Evolutionary conservation across 179 eudicot species (phyloP).

Genomic region (Actinidia chinensis): DNA sequence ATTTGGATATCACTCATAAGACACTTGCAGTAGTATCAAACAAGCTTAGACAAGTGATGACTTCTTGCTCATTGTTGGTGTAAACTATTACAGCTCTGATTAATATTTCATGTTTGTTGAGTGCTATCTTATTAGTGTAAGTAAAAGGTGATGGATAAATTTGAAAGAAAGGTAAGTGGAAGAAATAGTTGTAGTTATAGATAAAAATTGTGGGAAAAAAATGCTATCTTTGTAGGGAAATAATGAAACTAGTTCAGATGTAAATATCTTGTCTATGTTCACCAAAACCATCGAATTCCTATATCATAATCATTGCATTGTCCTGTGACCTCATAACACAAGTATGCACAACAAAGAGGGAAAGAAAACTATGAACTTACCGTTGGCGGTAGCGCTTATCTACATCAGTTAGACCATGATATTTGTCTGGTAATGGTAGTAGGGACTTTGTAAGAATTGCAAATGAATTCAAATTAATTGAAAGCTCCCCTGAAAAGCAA

Average conservation of each 20-base stretch:
- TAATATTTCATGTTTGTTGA: background rate
- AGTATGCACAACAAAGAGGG: background rate
- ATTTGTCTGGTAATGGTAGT: slow-evolving; percentile 97
- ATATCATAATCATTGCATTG: background rate
- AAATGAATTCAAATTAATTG: slow-evolving; percentile 69
- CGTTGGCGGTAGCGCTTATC: slow-evolving; percentile 96
- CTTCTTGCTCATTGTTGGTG: background rate
- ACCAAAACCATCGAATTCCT: slow-evolving; percentile 1
- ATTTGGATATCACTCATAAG: background rate
- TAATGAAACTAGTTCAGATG: slow-evolving; percentile 6
- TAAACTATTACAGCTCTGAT: background rate
- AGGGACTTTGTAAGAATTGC: slow-evolving; percentile 85
- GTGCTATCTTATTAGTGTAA: background rate
- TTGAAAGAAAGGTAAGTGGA: background rate
- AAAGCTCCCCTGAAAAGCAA: slow-evolving; percentile 74
- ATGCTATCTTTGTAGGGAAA: background rate
- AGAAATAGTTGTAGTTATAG: background rate
- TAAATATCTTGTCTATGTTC: slow-evolving; percentile 11
- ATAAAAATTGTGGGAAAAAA: background rate
- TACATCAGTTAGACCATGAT: slow-evolving; percentile 88
- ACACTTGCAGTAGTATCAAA: background rate
- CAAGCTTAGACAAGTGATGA: slow-evolving; percentile 2
- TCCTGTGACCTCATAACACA: background rate
- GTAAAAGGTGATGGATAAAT: background rate
- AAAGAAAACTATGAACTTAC: slow-evolving; percentile 34